Evolutionary conservation across 148 eudicot genomes (phyloP).

Genomic region (Camellia sinensis): DNA sequence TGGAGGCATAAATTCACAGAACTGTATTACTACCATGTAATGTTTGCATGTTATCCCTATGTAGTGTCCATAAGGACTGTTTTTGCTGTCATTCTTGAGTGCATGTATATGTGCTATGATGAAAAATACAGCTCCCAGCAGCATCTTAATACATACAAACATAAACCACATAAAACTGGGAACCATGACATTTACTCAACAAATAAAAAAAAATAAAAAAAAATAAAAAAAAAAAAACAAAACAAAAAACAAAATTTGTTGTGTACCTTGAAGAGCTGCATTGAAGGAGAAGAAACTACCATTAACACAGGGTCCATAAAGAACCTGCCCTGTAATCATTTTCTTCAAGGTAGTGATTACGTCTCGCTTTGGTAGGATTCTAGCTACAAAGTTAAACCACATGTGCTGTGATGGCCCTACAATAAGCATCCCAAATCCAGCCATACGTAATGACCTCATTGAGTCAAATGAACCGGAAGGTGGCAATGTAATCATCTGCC

Average conservation of each 20-base stretch:
- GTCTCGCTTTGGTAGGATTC: conserved; percentile 55
- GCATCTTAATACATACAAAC: not conserved
- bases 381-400: conserved; percentile 67
- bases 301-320: conserved; percentile 61
- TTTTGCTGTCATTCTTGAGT: not conserved
- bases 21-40: not conserved
- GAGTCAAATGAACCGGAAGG: conserved; percentile 50
- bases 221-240: not conserved
- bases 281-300: conserved; percentile 66
- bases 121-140: not conserved
- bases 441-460: conserved; percentile 54
- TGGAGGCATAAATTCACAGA: not conserved
- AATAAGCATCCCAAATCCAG: conserved; percentile 58
- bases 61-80: not conserved
- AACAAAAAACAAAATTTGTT: not conserved
- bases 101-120: not conserved
- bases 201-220: not conserved
- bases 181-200: not conserved
- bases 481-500: conserved; percentile 54
- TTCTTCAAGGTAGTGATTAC: conserved; percentile 54
- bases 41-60: not conserved
- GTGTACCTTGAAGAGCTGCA: conserved; percentile 72
- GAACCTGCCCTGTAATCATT: conserved; percentile 53
- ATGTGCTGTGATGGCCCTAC: conserved; percentile 71
- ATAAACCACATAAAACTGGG: not conserved